A percentile compares a stretch with the other conserved stretches of the same genome.
Conservation (phyloP, 352 stramenopile species). For the Phytophthora quininea region DNA sequence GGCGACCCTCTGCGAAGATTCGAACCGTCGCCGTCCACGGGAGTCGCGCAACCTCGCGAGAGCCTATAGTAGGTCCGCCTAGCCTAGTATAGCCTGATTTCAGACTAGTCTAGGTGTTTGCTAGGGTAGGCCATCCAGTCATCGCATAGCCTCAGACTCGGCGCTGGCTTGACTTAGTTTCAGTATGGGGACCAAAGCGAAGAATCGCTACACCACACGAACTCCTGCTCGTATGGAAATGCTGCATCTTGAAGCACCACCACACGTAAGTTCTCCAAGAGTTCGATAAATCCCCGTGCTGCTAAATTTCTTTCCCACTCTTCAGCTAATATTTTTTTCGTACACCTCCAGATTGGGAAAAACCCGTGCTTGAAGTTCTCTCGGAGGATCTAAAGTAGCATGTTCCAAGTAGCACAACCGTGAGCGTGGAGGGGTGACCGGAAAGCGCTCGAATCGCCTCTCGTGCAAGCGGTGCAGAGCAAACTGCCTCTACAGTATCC, state of each 20-base stretch:
- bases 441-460: slow-evolving; percentile 11
- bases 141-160: too few species aligned
- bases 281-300: slow-evolving; percentile 15
- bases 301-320: slow-evolving; percentile 12
- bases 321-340: slow-evolving; percentile 7
- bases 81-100: too few species aligned
- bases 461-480: slow-evolving; percentile 1
- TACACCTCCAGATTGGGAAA: slow-evolving; percentile 5
- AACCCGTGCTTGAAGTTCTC: neutral
- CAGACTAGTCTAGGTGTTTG: too few species aligned
- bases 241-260: slow-evolving; percentile 13
- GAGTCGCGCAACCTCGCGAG: too few species aligned
- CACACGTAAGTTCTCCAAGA: slow-evolving; percentile 5
- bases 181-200: too few species aligned
- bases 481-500: slow-evolving; percentile 9
- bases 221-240: slow-evolving; percentile 4
- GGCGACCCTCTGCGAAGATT: too few species aligned
- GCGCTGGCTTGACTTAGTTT: too few species aligned
- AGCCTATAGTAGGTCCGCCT: too few species aligned
- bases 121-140: too few species aligned
- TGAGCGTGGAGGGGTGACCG: neutral
- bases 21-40: too few species aligned
- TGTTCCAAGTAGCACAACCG: slow-evolving; percentile 9
- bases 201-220: too few species aligned
- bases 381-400: slow-evolving; percentile 5